Percentiles rank a stretch among this genome's conserved stretches.
These are phyloP conservation scores for Coemansia sp. DNA, from an alignment of 192 early-diverging fungal species.

Conservation along the genomic window DNA sequence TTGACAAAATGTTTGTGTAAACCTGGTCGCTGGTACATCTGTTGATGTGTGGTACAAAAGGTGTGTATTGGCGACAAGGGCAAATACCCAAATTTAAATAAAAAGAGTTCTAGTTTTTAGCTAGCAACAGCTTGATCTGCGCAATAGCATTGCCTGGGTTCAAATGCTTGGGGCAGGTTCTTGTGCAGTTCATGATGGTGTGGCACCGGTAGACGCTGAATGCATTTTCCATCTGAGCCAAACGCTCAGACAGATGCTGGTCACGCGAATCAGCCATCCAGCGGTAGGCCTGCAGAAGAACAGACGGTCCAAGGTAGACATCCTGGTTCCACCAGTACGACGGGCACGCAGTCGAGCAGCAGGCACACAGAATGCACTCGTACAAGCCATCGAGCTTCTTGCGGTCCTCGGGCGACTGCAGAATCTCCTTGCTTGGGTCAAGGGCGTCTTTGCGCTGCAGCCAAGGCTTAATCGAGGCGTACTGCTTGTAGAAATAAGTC, in stretches of 20 bases:
- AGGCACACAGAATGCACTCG: constrained; percentile 97
- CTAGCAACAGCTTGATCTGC: constrained; percentile 92
- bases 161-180: constrained; percentile 97
- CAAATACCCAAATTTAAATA: background rate
- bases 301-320: constrained; percentile 91
- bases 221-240: constrained; percentile 84
- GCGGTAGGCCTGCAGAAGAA: constrained; percentile 96
- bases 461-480: constrained; percentile 95
- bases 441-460: constrained; percentile 76
- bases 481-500: constrained; percentile 97
- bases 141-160: constrained; percentile 97
- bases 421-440: constrained; percentile 71
- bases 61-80: background rate
- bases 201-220: constrained; percentile 99
- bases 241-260: constrained; percentile 82
- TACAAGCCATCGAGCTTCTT: constrained; percentile 95
- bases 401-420: constrained; percentile 90
- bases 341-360: constrained; percentile 95
- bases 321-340: constrained; percentile 98
- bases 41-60: background rate
- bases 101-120: constrained; percentile 38
- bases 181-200: constrained; percentile 98
- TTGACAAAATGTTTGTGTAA: background rate
- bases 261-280: constrained; percentile 99
- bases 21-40: background rate